Percentiles rank a stretch among this genome's conserved stretches.
These are phyloP conservation scores for barley (Hordeum vulgare) DNA, from an alignment of 176 grass and related monocot species.

Conservation along the genomic window MorexV3_pseudomolecules_assembly NC_058519.1:2903113-2903612, in stretches of 20 bases:
- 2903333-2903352: background rate
- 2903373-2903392: background rate
- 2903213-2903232: constrained; percentile 36
- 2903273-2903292: constrained; percentile 31
- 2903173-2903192: constrained; percentile 24
- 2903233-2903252: constrained; percentile 5
- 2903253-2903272: constrained; percentile 13
- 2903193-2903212: constrained; percentile 9
- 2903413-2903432: background rate
- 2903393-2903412: background rate
- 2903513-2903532: background rate
- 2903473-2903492: background rate
- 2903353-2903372: constrained; percentile 34
- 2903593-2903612: background rate
- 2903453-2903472: background rate
- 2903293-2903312: constrained; percentile 45
- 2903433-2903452: background rate
- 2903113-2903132: constrained; percentile 23
- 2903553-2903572: background rate
- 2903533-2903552: background rate
- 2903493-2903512: background rate
- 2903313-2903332: constrained; percentile 27
- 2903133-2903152: background rate
- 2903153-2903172: constrained; percentile 1
- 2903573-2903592: background rate